Evolutionary conservation across 257 asterid species (phyloP), one percentile per base, ranked within the genome.

Genomic region (Plantago elongata): DNA sequence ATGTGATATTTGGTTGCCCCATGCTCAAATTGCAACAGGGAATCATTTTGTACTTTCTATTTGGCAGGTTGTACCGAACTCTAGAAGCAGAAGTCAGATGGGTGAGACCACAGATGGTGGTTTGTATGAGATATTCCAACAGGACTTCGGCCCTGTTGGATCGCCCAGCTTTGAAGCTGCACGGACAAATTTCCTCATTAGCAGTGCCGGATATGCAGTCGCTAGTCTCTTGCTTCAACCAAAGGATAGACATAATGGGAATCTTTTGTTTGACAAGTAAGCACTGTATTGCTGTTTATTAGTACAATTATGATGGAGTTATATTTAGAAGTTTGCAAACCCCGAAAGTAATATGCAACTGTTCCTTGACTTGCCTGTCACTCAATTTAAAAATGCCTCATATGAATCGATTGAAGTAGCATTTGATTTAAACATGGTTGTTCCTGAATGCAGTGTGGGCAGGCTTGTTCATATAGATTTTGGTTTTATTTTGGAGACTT

Each of bases 71-170:
- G 97, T 87, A 60, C 97, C 97, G 74, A 87, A 93, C 69, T 67
- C 99, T 37, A 74, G 97, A 65, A 93, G 99, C 81, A 85, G 99
- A 82, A 93, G 99, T 73, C 99, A 93, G 85, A 93, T 93, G 99
- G 99, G 99, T 64, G 99, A 93, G 89, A 93, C 95, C 52, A 93
- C 92, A 52, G 99, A 93, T 69, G 99, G 99, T 76, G 99, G 99
- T 70, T 78, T 93, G 17, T 93, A 85, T 68, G 97, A 93, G 83
- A 93, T 93, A 63, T 93, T 93, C 69, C 99, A 93, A 72, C 97
- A 89, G 83, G 99, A 93, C 79, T 93, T 78, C 72, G 99, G 99
- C 38, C 95, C 97, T 60, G 97, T 93, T 71, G 99, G 99, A 55
- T 85, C 97, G 11, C 87, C 97, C 51, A 83, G 77, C 76, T 93